Conservation (phyloP, 305 asterid species). For the Lippia alba region DNA sequence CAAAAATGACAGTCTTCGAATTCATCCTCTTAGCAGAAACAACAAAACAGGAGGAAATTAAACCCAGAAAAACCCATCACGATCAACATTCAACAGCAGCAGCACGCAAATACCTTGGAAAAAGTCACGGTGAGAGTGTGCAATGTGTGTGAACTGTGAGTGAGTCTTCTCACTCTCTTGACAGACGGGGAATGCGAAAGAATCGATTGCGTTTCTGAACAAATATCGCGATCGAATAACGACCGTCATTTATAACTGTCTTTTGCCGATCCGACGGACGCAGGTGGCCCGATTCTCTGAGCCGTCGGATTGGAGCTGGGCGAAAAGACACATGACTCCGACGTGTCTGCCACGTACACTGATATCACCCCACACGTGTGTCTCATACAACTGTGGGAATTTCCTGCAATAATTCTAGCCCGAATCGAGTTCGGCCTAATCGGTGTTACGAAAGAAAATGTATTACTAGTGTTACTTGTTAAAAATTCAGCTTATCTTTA, state of each 20-base stretch:
- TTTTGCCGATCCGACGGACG: constrained; percentile 30
- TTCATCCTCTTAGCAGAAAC: constrained; percentile 3
- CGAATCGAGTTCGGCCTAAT: too few relatives aligned
- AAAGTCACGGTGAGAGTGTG: constrained; percentile 33
- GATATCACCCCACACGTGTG: constrained; percentile 16
- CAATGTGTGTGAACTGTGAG: constrained; percentile 8
- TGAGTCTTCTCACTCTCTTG: constrained; percentile 16
- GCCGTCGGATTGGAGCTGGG: constrained; percentile 27
- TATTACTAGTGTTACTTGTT: too few relatives aligned
- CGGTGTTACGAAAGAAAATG: too few relatives aligned
- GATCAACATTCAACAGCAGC: constrained; percentile 1
- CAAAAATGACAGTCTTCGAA: constrained; percentile 18
- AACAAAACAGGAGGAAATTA: too few relatives aligned
- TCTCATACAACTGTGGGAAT: background rate
- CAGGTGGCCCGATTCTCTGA: background rate
- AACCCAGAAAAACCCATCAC: background rate
- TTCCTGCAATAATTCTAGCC: too few relatives aligned
- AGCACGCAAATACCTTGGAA: background rate
- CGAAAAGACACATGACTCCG: background rate
- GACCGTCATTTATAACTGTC: constrained; percentile 35
- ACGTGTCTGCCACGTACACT: constrained; percentile 39
- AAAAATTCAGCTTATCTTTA: too few relatives aligned
- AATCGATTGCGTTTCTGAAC: constrained; percentile 2
- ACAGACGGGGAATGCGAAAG: constrained; percentile 34
- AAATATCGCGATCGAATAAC: constrained; percentile 28